Evolutionary conservation across 495 filamentous ascomycete species (phyloP).

Genomic region (Aspergillus sclerotiicarbonarius): DNA sequence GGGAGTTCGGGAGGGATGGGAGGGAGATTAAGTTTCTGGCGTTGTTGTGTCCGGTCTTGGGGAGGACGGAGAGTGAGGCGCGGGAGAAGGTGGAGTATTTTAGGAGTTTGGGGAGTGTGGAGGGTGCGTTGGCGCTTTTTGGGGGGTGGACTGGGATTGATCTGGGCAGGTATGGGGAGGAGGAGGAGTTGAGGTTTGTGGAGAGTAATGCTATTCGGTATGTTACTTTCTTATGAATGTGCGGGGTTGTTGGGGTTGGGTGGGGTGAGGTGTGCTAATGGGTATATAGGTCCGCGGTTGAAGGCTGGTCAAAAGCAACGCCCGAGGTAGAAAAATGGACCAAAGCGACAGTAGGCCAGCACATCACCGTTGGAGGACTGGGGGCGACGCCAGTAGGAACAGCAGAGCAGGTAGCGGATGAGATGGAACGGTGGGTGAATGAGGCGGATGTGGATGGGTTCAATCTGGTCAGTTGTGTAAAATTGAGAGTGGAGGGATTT

Average conservation of each 20-base stretch:
- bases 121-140: constrained; percentile 57
- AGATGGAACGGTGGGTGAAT: constrained; percentile 58
- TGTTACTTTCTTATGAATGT: background rate
- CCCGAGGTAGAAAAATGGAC: constrained; percentile 59
- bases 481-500: background rate
- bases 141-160: constrained; percentile 61
- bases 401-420: constrained; percentile 55
- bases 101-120: constrained; percentile 47
- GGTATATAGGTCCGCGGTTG: constrained; percentile 43
- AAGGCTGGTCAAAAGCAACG: constrained; percentile 46
- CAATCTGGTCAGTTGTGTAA: constrained; percentile 47
- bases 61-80: constrained; percentile 54
- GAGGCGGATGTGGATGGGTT: constrained; percentile 66
- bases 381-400: constrained; percentile 56
- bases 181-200: constrained; percentile 55
- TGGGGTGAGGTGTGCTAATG: constrained; percentile 2
- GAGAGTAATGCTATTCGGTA: constrained; percentile 63
- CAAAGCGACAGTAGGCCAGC: constrained; percentile 58
- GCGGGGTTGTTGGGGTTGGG: no score
- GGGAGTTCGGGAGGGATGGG: constrained; percentile 46
- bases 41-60: constrained; percentile 50
- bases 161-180: constrained; percentile 49
- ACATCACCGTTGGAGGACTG: constrained; percentile 60
- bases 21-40: constrained; percentile 54
- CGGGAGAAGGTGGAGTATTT: constrained; percentile 50